Percentiles rank a stretch among this genome's conserved stretches.
These are phyloP conservation scores for Akanthomyces muscarius DNA, from an alignment of 2,329 filamentous ascomycete genomes.

Conservation along the genomic window DNA sequence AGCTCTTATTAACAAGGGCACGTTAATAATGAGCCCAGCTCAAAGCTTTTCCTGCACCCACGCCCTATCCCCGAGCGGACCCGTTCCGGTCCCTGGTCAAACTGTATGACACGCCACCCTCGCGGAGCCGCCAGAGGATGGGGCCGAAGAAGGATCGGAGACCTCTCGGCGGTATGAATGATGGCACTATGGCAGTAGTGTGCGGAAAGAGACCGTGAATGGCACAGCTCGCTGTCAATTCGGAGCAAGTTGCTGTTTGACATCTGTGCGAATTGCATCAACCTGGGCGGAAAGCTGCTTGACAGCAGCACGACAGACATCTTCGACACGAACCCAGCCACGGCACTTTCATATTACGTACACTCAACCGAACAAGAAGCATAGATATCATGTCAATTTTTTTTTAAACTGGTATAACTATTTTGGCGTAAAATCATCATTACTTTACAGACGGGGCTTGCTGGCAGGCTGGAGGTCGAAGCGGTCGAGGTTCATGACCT, in stretches of 20 bases:
- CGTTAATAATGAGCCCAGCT: too few species aligned
- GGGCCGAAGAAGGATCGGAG: neutral
- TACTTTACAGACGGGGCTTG: conserved; percentile 15
- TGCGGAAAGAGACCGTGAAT: too few species aligned
- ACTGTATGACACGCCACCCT: too few species aligned
- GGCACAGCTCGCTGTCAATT: too few species aligned
- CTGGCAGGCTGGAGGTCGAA: conserved; percentile 45
- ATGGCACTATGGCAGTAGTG: too few species aligned
- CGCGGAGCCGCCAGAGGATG: neutral
- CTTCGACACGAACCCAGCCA: too few species aligned
- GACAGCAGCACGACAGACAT: too few species aligned
- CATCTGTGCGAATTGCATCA: too few species aligned
- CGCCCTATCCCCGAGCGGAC: neutral
- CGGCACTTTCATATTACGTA: too few species aligned
- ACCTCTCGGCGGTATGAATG: neutral
- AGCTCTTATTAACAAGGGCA: too few species aligned
- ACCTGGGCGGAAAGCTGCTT: too few species aligned
- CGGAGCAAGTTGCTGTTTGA: neutral
- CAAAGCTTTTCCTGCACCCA: neutral
- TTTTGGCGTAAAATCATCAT: conserved; percentile 8
- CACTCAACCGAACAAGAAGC: neutral
- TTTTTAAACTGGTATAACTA: conserved; percentile 3
- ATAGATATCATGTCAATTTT: neutral
- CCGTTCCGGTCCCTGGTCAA: neutral
- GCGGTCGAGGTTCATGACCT: conserved; percentile 71